A percentile compares a stretch with the other conserved stretches of the same genome.
These are phyloP conservation scores for Mucor piriformis DNA, from an alignment of 371 early-diverging fungal species.

Conservation along the genomic window DNA sequence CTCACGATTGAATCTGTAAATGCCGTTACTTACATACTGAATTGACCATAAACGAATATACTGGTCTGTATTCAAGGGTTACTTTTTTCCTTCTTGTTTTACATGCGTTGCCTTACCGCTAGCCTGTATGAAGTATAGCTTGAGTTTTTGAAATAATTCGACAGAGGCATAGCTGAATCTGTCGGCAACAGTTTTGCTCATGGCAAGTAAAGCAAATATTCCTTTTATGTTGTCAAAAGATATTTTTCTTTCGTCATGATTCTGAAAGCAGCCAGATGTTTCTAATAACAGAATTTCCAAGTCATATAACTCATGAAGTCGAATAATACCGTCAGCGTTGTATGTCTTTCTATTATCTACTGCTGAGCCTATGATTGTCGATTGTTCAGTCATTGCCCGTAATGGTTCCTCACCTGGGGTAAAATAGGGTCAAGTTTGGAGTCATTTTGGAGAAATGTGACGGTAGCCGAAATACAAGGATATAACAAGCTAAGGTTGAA, in stretches of 20 bases:
- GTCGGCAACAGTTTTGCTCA: slow-evolving; percentile 11
- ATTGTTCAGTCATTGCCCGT: slow-evolving; percentile 10
- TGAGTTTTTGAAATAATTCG: slow-evolving; percentile 6
- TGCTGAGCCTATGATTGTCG: slow-evolving; percentile 5
- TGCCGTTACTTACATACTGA: slow-evolving; percentile 16
- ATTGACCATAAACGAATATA: slow-evolving; percentile 19
- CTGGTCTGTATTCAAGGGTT: slow-evolving; percentile 21
- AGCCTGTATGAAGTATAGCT: slow-evolving; percentile 12
- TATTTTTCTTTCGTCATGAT: slow-evolving; percentile 10
- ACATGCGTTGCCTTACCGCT: slow-evolving; percentile 9
- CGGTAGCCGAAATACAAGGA: background rate
- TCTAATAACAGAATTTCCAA: slow-evolving; percentile 17
- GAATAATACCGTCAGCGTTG: slow-evolving; percentile 20
- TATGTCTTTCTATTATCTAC: slow-evolving; percentile 2
- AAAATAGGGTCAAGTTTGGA: background rate
- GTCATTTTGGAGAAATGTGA: background rate
- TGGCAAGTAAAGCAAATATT: slow-evolving; percentile 12
- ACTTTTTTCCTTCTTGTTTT: slow-evolving; percentile 13
- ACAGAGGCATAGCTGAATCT: slow-evolving; percentile 7
- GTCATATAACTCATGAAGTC: slow-evolving; percentile 10
- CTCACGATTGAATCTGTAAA: slow-evolving; percentile 14
- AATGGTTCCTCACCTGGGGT: slow-evolving; percentile 2
- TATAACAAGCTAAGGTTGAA: background rate
- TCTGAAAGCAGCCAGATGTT: slow-evolving; percentile 12
- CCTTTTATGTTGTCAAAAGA: slow-evolving; percentile 20